phyloP scores from a whole-genome alignment of 495 filamentous ascomycete species.

The Aspergillus kassunensis region DNA sequence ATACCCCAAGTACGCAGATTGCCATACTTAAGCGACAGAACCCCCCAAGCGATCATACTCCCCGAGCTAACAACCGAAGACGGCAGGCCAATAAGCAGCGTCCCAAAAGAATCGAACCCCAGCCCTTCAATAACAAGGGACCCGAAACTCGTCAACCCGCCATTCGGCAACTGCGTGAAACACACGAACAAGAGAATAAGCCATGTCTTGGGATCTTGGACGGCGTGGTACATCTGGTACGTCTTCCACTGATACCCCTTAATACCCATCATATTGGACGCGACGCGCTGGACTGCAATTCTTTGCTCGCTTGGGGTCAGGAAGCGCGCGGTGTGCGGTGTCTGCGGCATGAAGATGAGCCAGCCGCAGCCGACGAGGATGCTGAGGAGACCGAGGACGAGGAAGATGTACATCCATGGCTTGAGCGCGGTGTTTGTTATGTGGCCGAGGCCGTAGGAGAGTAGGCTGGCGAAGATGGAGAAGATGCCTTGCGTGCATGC shows the following conservation, averaged over 20 bases:
- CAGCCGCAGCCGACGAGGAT: neutral
- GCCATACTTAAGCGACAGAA: neutral
- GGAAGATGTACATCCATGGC: conserved; percentile 1
- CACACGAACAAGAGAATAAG: neutral
- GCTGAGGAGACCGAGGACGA: neutral
- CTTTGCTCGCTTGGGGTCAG: neutral
- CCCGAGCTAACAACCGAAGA: neutral
- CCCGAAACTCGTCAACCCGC: neutral
- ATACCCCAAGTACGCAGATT: neutral
- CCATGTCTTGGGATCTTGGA: conserved; percentile 1
- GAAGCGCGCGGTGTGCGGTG: neutral
- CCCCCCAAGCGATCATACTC: neutral
- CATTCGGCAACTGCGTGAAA: neutral
- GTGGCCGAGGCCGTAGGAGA: neutral
- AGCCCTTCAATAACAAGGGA: neutral
- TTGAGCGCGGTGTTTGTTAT: neutral
- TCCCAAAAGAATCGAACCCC: neutral
- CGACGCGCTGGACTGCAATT: neutral
- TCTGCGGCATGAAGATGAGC: neutral
- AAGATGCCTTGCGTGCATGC: neutral
- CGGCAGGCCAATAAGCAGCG: neutral
- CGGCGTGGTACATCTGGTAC: neutral
- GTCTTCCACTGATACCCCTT: neutral
- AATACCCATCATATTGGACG: neutral
- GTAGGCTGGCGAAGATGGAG: neutral